phyloP scores from a whole-genome alignment of 495 filamentous ascomycete genomes.

The Talaromyces ruber region DNA sequence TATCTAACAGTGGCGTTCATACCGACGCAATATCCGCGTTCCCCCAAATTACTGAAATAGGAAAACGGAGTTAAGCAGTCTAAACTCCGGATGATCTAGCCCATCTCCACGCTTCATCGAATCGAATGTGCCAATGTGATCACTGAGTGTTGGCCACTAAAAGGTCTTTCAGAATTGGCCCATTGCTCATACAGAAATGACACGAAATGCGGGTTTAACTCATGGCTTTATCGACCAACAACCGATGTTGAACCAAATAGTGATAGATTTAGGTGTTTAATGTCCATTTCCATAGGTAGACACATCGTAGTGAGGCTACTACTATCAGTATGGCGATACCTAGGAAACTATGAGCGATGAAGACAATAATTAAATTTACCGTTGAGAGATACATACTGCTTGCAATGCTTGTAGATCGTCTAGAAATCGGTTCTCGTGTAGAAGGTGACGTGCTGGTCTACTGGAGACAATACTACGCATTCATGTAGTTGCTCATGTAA shows the following conservation, averaged over 20 bases:
- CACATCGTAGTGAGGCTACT: too few species aligned
- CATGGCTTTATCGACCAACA: background rate
- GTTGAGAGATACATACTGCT: too few species aligned
- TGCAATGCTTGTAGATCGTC: too few species aligned
- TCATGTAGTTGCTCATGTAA: too few species aligned
- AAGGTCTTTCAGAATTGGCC: background rate
- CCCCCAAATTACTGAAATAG: background rate
- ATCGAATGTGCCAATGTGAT: background rate
- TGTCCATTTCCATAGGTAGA: too few species aligned
- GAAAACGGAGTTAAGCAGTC: background rate
- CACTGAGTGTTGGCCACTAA: too few species aligned
- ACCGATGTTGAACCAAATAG: background rate
- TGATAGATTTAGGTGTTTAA: background rate
- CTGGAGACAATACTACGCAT: too few species aligned
- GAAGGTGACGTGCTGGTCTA: too few species aligned
- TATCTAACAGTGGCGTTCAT: background rate
- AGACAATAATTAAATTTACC: too few species aligned
- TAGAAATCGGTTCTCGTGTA: too few species aligned
- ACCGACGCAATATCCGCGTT: background rate
- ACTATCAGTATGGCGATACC: too few species aligned
- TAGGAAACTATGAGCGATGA: too few species aligned
- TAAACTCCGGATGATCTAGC: background rate
- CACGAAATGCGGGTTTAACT: background rate
- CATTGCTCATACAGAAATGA: background rate
- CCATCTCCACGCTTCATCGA: background rate